Base-by-base conservation (phyloP, 2,329 filamentous ascomycete species). In the Metarhizium humberi region DNA sequence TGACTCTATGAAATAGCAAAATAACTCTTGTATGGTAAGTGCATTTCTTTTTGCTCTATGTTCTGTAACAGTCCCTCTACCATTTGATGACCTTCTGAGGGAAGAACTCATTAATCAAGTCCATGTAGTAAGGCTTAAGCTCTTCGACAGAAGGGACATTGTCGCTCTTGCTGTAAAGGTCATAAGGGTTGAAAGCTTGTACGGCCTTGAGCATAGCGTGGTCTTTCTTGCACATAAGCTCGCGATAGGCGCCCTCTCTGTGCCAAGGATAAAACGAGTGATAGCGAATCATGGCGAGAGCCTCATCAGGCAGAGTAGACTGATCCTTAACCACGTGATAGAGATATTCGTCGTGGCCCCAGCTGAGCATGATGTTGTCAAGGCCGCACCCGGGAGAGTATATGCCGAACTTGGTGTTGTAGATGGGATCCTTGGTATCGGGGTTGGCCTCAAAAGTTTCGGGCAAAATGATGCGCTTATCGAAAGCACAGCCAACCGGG, bases 241-340 rank as follows among this genome's bases (percentile, higher is more conserved):
- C 83, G 58, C 73, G 71, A 73, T 96, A 96, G 6, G 88, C 90
- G 54, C 86, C 86, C 69, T 87, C 85, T 58, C 79, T 82, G 73
- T 95, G 91, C 91, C 90, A 96, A 16, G 91, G 86, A 73, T 96
- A 96, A 74, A 95, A 95, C 6, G 85, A 90, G 74, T 96, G 91
- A 73, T 95, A 95, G 55, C 91, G 79, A 69, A 96, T 94, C 89
- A 96, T 95, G 58, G 90, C 91, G 11, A 96, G 79, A 0, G 87
- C 88, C 78, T 95, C 90, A 50, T 80, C 78, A 0, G 91, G 91
- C 47, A 96, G 78, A 0, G 76, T 86, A 51, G 81, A 86, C 76
- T 95, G 90, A 59, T 88, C 86, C 76, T 90, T 91, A 72, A 88
- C 84, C 58, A 95, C 85, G 65, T 90, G 85, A 76, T 95, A 96